Conservation (phyloP, 163 green algal genomes). For the Chlamydomonas reinhardtii region DNA sequence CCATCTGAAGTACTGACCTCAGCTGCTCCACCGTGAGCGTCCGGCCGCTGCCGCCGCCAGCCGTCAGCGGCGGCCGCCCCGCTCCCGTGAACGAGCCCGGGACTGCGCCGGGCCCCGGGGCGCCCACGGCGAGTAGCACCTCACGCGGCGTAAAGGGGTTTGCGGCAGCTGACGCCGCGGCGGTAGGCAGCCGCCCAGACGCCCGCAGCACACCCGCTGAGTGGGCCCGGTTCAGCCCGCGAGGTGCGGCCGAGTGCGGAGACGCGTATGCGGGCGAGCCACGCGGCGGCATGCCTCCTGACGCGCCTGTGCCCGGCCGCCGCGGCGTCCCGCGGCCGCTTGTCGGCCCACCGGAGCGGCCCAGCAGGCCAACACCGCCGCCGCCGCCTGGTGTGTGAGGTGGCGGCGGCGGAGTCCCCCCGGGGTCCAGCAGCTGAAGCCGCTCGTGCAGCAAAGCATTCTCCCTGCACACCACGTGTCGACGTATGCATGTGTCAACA, state of each 20-base stretch:
- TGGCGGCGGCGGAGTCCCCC: not conserved
- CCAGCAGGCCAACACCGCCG: not conserved
- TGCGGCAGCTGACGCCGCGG: not conserved
- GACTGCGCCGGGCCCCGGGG: no score
- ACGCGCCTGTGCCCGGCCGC: no score
- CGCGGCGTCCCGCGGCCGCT: no score
- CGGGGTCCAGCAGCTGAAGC: slow-evolving; percentile 39
- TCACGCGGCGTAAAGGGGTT: slow-evolving; percentile 24
- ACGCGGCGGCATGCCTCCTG: no score
- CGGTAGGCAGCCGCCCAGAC: not conserved
- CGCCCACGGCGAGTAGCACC: not conserved
- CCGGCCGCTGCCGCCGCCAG: not conserved
- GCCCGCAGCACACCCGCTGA: not conserved
- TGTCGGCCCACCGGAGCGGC: not conserved
- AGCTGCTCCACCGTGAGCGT: slow-evolving; percentile 27
- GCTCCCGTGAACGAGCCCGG: not conserved
- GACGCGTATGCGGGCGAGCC: no score
- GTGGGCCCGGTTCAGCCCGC: not conserved
- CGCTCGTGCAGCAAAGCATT: slow-evolving; percentile 56
- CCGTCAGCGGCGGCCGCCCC: not conserved
- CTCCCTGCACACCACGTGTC: slow-evolving; percentile 22
- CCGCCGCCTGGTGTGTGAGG: not conserved
- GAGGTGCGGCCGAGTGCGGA: no score
- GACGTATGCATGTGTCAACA: no score
- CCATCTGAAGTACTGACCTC: not conserved